Percentiles rank a stretch among this genome's conserved stretches.
Conservation (phyloP, 202 grass and related monocot species). For the Sporobolus alterniflorus region DNA sequence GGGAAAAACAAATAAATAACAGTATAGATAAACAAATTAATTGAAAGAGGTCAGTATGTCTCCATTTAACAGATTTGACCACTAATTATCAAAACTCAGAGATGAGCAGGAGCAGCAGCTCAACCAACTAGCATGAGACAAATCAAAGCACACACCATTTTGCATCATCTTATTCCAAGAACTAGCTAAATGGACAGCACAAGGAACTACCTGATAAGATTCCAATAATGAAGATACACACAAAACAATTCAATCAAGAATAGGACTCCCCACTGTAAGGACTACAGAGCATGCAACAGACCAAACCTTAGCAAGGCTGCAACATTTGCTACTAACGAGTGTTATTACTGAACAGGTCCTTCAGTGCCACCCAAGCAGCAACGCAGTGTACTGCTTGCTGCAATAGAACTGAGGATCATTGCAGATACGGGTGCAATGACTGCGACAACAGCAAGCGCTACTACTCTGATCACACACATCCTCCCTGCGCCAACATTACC, state of each 20-base stretch:
- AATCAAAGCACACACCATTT: background rate
- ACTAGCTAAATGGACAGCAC: background rate
- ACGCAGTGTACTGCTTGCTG: background rate
- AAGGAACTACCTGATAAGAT: background rate
- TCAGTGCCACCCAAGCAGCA: background rate
- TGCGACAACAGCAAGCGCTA: background rate
- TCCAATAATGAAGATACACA: conserved; percentile 4
- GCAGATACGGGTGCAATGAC: background rate
- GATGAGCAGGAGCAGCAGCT: background rate
- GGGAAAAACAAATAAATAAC: background rate
- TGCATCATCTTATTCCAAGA: background rate
- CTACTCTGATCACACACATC: background rate
- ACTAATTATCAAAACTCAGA: background rate
- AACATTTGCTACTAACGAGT: background rate
- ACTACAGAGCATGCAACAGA: background rate
- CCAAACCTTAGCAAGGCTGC: background rate
- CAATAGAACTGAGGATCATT: background rate
- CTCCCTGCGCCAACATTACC: background rate
- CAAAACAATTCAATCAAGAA: background rate
- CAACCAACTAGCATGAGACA: background rate
- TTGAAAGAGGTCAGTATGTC: background rate
- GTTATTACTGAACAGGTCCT: background rate
- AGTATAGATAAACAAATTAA: background rate
- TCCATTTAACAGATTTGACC: background rate
- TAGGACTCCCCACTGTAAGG: background rate